phyloP scores from a whole-genome alignment of 1,139 yeast genomes.

The Trichomonascaceae sp. region DNA sequence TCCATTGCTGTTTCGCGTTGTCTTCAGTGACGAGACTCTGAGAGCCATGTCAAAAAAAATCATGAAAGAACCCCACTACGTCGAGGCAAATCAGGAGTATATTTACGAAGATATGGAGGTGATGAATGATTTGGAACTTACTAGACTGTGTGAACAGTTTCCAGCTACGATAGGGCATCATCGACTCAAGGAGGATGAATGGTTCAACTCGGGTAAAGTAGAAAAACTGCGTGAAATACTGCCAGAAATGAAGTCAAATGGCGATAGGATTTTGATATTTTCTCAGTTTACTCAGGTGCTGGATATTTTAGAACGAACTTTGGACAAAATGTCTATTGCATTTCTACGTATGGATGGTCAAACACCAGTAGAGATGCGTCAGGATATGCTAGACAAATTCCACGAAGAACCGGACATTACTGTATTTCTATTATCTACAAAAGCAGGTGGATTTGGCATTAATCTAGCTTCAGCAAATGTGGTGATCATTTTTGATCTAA shows the following conservation, averaged over 20 bases:
- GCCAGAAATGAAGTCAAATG: conserved; percentile 49
- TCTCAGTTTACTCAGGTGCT: conserved; percentile 90
- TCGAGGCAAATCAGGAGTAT: conserved; percentile 62
- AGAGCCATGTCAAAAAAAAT: conserved; percentile 67
- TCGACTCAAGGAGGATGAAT: conserved; percentile 48
- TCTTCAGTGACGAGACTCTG: conserved; percentile 51
- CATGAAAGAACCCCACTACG: conserved; percentile 75
- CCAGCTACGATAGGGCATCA: conserved; percentile 56
- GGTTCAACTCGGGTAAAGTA: conserved; percentile 76
- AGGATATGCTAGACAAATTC: conserved; percentile 82
- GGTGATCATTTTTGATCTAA: conserved; percentile 86
- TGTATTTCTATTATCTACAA: conserved; percentile 81
- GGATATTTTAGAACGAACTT: conserved; percentile 75
- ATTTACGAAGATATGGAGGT: conserved; percentile 91
- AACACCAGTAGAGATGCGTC: conserved; percentile 89
- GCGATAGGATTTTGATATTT: conserved; percentile 75
- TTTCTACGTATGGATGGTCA: conserved; percentile 89
- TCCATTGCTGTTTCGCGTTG: conserved; percentile 80
- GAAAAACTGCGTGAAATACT: conserved; percentile 51
- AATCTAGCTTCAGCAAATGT: conserved; percentile 92
- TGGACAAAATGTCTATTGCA: conserved; percentile 59
- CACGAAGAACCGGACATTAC: conserved; percentile 79
- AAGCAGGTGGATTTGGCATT: conserved; percentile 98
- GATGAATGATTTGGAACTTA: conserved; percentile 90
- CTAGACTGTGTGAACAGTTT: conserved; percentile 65